phyloP scores from a whole-genome alignment of 2,329 filamentous ascomycete genomes.

The Fusarium devonianum region DNA sequence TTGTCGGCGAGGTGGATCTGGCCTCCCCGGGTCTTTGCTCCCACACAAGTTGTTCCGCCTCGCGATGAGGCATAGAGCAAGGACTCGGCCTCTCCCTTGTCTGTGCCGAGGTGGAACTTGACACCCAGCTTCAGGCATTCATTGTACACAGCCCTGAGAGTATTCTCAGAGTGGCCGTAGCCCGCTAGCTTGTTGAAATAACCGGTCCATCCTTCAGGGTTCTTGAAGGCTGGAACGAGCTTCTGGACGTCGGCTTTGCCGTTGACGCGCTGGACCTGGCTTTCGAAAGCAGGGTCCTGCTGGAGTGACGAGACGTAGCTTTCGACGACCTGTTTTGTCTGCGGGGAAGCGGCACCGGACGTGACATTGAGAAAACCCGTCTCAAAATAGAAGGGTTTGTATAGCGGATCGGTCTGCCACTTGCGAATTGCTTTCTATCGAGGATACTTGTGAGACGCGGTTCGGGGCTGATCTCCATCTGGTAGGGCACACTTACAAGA shows the following conservation, averaged over 20 bases:
- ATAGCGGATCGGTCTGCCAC: constrained; percentile 25
- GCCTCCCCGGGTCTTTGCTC: constrained; percentile 12
- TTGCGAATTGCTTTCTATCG: constrained; percentile 20
- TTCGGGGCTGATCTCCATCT: too few relatives aligned
- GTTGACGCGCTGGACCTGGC: constrained; percentile 11
- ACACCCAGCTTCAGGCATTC: constrained; percentile 22
- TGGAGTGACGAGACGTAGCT: constrained; percentile 21
- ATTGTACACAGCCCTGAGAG: constrained; percentile 19
- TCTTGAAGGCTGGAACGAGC: constrained; percentile 19
- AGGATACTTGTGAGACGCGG: background rate
- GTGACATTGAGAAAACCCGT: constrained; percentile 29
- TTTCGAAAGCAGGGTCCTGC: constrained; percentile 20
- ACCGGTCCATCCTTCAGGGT: constrained; percentile 15
- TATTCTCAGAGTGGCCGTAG: constrained; percentile 21
- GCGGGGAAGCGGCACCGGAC: constrained; percentile 11
- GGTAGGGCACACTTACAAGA: background rate
- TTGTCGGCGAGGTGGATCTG: constrained; percentile 20
- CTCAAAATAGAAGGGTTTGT: constrained; percentile 19
- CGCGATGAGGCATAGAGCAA: constrained; percentile 15
- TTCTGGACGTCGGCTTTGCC: constrained; percentile 15
- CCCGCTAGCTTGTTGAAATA: constrained; percentile 27
- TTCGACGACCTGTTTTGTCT: constrained; percentile 19
- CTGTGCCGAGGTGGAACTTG: constrained; percentile 12
- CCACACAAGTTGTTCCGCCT: constrained; percentile 13
- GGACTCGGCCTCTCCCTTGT: constrained; percentile 22